Evolutionary conservation across 495 filamentous ascomycete genomes (phyloP).

Genomic region (Xylaria telfairii): DNA sequence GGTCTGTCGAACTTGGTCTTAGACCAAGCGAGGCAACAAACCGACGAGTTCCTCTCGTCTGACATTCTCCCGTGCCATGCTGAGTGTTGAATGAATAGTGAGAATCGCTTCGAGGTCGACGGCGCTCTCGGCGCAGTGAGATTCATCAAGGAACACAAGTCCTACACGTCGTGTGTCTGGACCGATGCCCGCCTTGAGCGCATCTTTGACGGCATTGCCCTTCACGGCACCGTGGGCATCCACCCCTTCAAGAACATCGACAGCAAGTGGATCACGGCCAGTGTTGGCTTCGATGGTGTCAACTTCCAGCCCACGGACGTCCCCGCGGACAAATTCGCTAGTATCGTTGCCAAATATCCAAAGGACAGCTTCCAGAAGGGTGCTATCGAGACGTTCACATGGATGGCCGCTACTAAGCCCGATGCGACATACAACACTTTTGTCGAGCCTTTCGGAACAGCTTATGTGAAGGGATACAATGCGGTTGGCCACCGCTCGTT

Average conservation of each 20-base stretch:
- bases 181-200: slow-evolving; percentile 30
- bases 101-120: slow-evolving; percentile 54
- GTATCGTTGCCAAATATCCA: slow-evolving; percentile 28
- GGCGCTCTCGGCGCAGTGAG: slow-evolving; percentile 87
- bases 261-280: slow-evolving; percentile 27
- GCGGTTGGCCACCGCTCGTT: slow-evolving; percentile 15
- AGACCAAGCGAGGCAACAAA: not conserved
- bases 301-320: slow-evolving; percentile 27
- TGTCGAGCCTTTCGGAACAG: slow-evolving; percentile 7
- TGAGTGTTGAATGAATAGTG: slow-evolving; percentile 29
- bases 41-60: not conserved
- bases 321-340: slow-evolving; percentile 30
- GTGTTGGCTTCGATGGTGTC: slow-evolving; percentile 31
- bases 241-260: slow-evolving; percentile 34
- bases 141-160: slow-evolving; percentile 54
- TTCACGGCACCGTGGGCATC: slow-evolving; percentile 32
- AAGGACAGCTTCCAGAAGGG: slow-evolving; percentile 20
- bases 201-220: slow-evolving; percentile 36
- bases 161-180: slow-evolving; percentile 18
- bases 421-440: slow-evolving; percentile 17
- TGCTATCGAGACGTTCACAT: slow-evolving; percentile 22
- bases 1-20: no score
- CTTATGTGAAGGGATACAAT: slow-evolving; percentile 12
- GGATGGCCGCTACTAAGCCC: slow-evolving; percentile 20
- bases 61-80: not conserved